Evolutionary conservation across 2,329 filamentous ascomycete species (phyloP).

Genomic region (Cladosporium sp.): DNA sequence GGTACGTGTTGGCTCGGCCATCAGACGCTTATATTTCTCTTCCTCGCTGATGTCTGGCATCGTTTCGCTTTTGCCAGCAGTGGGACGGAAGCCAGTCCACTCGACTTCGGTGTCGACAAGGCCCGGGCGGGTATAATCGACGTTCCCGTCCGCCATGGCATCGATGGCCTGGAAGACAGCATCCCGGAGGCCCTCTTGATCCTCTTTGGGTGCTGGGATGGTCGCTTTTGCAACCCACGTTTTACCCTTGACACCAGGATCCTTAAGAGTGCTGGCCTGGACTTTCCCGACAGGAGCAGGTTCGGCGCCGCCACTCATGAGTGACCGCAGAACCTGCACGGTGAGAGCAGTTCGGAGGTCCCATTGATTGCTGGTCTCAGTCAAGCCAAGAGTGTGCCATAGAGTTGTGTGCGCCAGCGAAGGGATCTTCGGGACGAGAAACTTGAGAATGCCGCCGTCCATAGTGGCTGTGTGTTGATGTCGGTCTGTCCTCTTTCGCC

Average conservation of each 20-base stretch:
- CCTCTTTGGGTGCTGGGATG: conserved; percentile 53
- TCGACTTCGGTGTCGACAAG: conserved; percentile 62
- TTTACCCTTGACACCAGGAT: conserved; percentile 67
- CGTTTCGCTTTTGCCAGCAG: conserved; percentile 46
- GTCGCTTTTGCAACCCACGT: conserved; percentile 76
- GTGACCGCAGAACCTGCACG: conserved; percentile 65
- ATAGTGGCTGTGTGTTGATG: conserved; percentile 12
- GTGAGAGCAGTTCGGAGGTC: conserved; percentile 72
- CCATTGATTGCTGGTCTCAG: conserved; percentile 69
- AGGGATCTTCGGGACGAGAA: conserved; percentile 56
- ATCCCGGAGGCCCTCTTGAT: conserved; percentile 50
- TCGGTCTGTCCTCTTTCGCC: not conserved
- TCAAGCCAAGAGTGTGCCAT: conserved; percentile 62
- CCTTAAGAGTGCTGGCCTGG: conserved; percentile 61
- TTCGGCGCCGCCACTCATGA: conserved; percentile 45
- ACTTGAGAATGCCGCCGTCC: conserved; percentile 26
- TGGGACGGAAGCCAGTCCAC: conserved; percentile 68
- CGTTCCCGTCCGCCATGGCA: conserved; percentile 43
- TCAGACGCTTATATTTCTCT: conserved; percentile 62
- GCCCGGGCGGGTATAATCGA: conserved; percentile 47
- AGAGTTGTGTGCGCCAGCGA: conserved; percentile 59
- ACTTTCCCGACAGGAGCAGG: conserved; percentile 54
- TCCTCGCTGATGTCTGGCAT: conserved; percentile 57
- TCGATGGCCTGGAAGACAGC: conserved; percentile 57
- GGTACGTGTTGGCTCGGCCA: conserved; percentile 57